Conservation (phyloP, 2,329 filamentous ascomycete species). For the Colletotrichum caudatum region DNA sequence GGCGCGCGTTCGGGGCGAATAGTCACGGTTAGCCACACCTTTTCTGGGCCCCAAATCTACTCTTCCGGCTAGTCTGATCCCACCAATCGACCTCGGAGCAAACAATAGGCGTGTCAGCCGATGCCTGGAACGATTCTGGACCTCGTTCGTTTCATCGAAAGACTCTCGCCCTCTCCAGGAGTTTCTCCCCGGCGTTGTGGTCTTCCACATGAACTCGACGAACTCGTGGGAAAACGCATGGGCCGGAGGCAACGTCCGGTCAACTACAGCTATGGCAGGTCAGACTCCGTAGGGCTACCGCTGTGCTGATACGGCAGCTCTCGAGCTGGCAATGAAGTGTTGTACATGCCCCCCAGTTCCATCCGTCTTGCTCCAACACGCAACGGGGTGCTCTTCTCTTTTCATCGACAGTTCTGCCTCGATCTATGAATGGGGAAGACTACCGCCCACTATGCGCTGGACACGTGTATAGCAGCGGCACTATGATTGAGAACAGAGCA, state of each 20-base stretch:
- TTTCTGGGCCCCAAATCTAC: not conserved
- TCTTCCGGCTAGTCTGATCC: not conserved
- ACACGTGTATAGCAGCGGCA: constrained; percentile 24
- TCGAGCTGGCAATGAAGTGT: not conserved
- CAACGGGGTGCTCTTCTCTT: not conserved
- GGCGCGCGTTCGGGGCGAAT: constrained; percentile 14
- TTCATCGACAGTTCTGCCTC: not conserved
- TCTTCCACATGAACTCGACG: constrained; percentile 13
- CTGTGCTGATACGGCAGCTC: not conserved
- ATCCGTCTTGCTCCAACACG: not conserved
- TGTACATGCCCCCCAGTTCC: not conserved
- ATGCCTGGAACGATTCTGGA: not conserved
- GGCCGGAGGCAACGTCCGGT: not conserved
- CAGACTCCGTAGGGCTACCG: constrained; percentile 13
- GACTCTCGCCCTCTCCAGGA: not conserved
- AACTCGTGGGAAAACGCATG: constrained; percentile 7
- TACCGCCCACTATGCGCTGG: constrained; percentile 23
- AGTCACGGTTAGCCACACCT: constrained; percentile 26
- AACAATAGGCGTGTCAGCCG: constrained; percentile 10
- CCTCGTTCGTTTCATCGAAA: constrained; percentile 2
- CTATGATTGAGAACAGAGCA: constrained; percentile 12
- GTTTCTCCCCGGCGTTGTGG: constrained; percentile 1
- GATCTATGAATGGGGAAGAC: not conserved
- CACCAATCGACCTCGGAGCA: not conserved
- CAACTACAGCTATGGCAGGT: constrained; percentile 18